Conservation (phyloP, 164 flowering plant genomes). For the Annona squamosa region DNA sequence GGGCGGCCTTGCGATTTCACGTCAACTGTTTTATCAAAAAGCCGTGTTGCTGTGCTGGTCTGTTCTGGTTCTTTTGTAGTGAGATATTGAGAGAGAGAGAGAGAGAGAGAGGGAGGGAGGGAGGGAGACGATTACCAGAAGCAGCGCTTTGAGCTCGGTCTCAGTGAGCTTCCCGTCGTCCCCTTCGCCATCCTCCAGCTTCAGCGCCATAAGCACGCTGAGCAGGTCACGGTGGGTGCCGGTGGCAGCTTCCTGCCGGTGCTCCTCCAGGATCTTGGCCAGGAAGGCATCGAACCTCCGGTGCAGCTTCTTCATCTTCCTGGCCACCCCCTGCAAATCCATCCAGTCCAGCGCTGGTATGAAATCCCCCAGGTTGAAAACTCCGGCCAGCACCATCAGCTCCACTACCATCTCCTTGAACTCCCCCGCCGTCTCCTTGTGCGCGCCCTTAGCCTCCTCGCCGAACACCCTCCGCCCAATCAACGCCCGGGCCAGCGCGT, state of each 20-base stretch:
- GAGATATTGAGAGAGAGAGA: background rate
- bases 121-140: slow-evolving; percentile 39
- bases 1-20: too few species aligned
- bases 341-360: slow-evolving; percentile 65
- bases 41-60: too few species aligned
- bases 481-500: slow-evolving; percentile 65
- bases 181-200: slow-evolving; percentile 32
- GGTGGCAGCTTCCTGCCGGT: slow-evolving; percentile 13
- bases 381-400: slow-evolving; percentile 74
- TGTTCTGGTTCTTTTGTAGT: background rate
- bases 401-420: slow-evolving; percentile 88
- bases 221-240: slow-evolving; percentile 42
- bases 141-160: slow-evolving; percentile 76
- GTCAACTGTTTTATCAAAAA: too few species aligned
- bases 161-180: slow-evolving; percentile 53
- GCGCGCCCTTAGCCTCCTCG: slow-evolving; percentile 29
- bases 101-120: background rate
- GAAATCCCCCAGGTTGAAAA: slow-evolving; percentile 75
- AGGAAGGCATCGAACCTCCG: slow-evolving; percentile 56
- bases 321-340: slow-evolving; percentile 65
- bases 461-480: slow-evolving; percentile 67
- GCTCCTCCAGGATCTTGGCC: slow-evolving; percentile 50
- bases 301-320: slow-evolving; percentile 76
- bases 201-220: slow-evolving; percentile 44
- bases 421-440: slow-evolving; percentile 41